Percentiles rank a stretch among this genome's conserved stretches.
Conservation (phyloP, 2,329 filamentous ascomycete species). For the Penicillium sp. region DNA sequence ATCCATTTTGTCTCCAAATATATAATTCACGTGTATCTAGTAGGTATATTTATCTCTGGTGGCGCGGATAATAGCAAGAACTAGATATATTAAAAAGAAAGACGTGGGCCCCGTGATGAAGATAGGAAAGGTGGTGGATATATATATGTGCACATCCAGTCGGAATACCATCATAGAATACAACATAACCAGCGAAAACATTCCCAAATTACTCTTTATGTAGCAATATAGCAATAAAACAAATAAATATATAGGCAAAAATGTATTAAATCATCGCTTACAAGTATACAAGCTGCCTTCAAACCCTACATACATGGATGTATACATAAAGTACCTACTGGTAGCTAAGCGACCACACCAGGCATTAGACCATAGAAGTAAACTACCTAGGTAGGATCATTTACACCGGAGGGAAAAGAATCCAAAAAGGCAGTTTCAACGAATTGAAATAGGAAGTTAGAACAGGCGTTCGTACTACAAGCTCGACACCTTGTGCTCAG, state of each 20-base stretch:
- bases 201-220: rapidly evolving
- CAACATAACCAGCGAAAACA: not conserved
- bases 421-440: not conserved
- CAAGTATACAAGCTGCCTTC: not conserved
- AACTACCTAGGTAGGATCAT: not conserved
- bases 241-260: not conserved
- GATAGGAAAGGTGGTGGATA: not conserved
- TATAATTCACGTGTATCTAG: not conserved
- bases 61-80: not conserved
- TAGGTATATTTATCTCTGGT: not conserved
- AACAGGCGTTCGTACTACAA: conserved; percentile 2
- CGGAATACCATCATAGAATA: not conserved
- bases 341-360: not conserved
- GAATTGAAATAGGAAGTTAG: not conserved
- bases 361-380: not conserved
- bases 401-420: not conserved
- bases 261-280: not conserved
- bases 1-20: not conserved
- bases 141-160: not conserved
- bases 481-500: not conserved
- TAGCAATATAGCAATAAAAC: not conserved
- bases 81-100: too few relatives aligned
- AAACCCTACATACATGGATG: not conserved
- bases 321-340: not conserved
- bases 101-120: not conserved